A percentile compares a stretch with the other conserved stretches of the same genome.
Conservation (phyloP, 164 flowering plant genomes). For the Nelumbo lutea region DNA sequence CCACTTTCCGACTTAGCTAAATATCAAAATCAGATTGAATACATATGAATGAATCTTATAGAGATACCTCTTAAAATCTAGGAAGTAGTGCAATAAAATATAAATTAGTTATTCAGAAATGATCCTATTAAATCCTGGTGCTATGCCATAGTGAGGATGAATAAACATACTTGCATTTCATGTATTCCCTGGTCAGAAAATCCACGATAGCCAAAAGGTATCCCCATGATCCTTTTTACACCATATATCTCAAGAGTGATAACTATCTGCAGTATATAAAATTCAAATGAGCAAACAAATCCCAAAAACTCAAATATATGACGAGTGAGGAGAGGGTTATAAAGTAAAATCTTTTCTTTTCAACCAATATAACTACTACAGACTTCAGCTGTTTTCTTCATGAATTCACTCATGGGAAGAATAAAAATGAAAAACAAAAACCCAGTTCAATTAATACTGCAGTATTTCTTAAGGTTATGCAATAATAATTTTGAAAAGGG, state of each 20-base stretch:
- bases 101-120: not conserved
- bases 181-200: conserved; percentile 51
- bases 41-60: not conserved
- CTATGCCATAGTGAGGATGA: not conserved
- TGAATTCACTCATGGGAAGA: too few species aligned
- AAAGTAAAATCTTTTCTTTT: too few species aligned
- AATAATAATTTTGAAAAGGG: too few species aligned
- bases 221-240: conserved; percentile 76
- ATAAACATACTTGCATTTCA: conserved; percentile 57
- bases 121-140: not conserved
- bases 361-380: too few species aligned
- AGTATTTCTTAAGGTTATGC: too few species aligned
- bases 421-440: too few species aligned
- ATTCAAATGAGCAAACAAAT: not conserved
- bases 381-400: too few species aligned
- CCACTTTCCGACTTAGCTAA: conserved; percentile 78
- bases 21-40: conserved; percentile 7
- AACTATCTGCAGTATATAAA: conserved; percentile 61
- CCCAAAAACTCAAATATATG: too few species aligned
- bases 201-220: conserved; percentile 94
- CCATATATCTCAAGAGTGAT: conserved; percentile 95
- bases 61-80: conserved; percentile 10
- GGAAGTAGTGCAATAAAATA: not conserved
- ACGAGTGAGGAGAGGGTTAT: too few species aligned
- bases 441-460: too few species aligned